Conservation (phyloP, 2,329 filamentous ascomycete genomes). For the Acrocalymma vagum region DNA sequence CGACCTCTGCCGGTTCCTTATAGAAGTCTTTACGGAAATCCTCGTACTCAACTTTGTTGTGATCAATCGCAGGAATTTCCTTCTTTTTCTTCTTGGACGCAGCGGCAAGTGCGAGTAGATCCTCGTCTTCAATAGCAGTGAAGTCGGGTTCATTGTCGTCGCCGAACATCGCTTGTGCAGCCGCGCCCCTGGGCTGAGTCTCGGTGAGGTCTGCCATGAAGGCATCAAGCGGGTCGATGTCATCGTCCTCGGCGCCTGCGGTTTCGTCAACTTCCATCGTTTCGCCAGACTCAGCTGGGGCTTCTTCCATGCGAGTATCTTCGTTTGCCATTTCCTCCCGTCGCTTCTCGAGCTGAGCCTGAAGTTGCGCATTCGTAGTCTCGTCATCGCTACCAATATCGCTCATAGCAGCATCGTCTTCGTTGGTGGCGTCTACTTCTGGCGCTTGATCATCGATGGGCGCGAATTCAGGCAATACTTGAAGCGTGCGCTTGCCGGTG, state of each 20-base stretch:
- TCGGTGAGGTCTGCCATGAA: conserved; percentile 80
- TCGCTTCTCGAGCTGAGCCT: conserved; percentile 78
- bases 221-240: conserved; percentile 91
- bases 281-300: conserved; percentile 43
- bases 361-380: conserved; percentile 82
- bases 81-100: conserved; percentile 85
- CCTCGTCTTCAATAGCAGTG: conserved; percentile 69
- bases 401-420: conserved; percentile 75
- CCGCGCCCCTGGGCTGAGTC: conserved; percentile 51
- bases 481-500: conserved; percentile 81
- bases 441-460: conserved; percentile 51
- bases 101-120: conserved; percentile 59
- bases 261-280: conserved; percentile 65
- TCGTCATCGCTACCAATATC: conserved; percentile 88
- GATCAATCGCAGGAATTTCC: conserved; percentile 88
- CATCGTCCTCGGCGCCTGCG: conserved; percentile 67
- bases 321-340: conserved; percentile 65
- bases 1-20: conserved; percentile 84
- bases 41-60: conserved; percentile 84
- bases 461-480: conserved; percentile 82
- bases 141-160: conserved; percentile 78
- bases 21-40: conserved; percentile 95
- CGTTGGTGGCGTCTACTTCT: conserved; percentile 49
- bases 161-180: conserved; percentile 83
- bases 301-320: conserved; percentile 57